These are phyloP conservation scores for Cenchrus fungigraminus DNA, from an alignment of 176 grass and related monocot species.

Conservation along the genomic window DNA sequence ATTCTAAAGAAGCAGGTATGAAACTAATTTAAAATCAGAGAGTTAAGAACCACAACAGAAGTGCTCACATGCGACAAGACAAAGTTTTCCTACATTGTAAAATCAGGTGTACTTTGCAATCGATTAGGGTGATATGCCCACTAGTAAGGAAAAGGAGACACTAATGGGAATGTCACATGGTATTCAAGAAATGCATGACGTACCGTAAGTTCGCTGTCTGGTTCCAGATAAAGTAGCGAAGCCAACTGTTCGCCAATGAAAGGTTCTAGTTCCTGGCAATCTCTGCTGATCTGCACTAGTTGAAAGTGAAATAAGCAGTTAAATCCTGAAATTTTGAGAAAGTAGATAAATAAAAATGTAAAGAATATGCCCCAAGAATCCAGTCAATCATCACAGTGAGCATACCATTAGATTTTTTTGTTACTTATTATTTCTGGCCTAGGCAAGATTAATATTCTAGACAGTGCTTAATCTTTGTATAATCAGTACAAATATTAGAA, in stretches of 20 bases:
- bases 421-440: slow-evolving; percentile 1
- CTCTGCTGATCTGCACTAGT: slow-evolving; percentile 88
- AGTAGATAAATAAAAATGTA: background rate
- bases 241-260: slow-evolving; percentile 93
- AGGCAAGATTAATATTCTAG: background rate
- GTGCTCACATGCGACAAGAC: slow-evolving; percentile 13
- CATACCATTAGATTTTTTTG: background rate
- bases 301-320: slow-evolving; percentile 24
- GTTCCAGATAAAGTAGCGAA: slow-evolving; percentile 92
- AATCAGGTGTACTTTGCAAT: slow-evolving; percentile 7
- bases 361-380: background rate
- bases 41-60: background rate
- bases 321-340: slow-evolving; percentile 16
- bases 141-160: slow-evolving; percentile 17
- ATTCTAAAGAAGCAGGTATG: background rate
- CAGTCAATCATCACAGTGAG: background rate
- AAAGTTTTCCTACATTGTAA: slow-evolving; percentile 19
- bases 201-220: slow-evolving; percentile 98
- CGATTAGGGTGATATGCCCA: slow-evolving; percentile 2
- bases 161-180: slow-evolving; percentile 24
- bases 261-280: slow-evolving; percentile 97
- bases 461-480: background rate
- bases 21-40: background rate
- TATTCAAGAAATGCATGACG: slow-evolving; percentile 36
- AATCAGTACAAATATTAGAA: background rate